Evolutionary conservation across 768 basidiomycete species (phyloP).

Genomic region (Boletus bicolor): DNA sequence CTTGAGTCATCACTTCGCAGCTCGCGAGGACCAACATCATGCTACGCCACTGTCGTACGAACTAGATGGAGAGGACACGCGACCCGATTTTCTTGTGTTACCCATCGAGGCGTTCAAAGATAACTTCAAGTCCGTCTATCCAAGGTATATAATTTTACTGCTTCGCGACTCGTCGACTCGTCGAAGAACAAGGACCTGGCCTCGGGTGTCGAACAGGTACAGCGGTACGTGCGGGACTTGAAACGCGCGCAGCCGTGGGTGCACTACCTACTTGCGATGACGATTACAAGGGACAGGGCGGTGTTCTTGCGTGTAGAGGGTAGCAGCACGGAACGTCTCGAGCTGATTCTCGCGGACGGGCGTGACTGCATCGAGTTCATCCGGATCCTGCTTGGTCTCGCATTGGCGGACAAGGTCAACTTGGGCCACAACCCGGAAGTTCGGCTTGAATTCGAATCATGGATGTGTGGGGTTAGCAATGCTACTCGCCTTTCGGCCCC

Average conservation of each 20-base stretch:
- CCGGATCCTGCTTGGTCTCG: conserved; percentile 11
- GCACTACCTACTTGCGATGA: conserved; percentile 2
- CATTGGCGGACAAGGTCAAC: not conserved
- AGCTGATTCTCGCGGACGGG: not conserved
- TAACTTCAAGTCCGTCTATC: not conserved
- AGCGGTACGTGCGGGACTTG: conserved; percentile 2
- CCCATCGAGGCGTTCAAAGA: conserved; percentile 7
- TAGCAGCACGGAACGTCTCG: conserved; percentile 9
- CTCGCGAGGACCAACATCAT: not conserved
- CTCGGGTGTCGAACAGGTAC: not conserved
- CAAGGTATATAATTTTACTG: not conserved
- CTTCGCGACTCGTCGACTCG: not conserved
- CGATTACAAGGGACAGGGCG: not conserved
- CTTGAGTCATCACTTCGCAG: not conserved
- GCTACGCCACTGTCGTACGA: not conserved
- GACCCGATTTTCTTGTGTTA: conserved; percentile 14
- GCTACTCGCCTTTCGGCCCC: no score
- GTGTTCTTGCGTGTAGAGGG: conserved; percentile 9
- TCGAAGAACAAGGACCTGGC: conserved; percentile 1
- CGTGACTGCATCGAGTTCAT: conserved; percentile 12
- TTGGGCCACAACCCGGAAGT: conserved; percentile 7
- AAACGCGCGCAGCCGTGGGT: conserved; percentile 6
- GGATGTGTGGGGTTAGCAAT: not conserved
- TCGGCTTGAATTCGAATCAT: not conserved
- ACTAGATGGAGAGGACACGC: conserved; percentile 1